phyloP scores from a whole-genome alignment of 768 basidiomycete species.

The Lactarius hatsudake region DNA sequence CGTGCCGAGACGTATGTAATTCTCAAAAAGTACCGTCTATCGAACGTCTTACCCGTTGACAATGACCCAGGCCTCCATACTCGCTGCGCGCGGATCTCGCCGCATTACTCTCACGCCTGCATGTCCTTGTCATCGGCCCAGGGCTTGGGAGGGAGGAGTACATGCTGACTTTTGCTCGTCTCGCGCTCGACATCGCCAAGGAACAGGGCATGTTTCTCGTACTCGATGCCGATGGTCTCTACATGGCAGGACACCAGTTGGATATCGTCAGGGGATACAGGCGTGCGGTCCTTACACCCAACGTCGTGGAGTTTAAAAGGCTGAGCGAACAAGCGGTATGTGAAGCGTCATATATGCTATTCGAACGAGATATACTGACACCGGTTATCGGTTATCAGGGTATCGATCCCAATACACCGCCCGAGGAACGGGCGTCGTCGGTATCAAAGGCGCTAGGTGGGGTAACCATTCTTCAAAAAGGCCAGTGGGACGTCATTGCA shows the following conservation, averaged over 20 bases:
- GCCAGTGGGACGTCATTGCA: conserved; percentile 76
- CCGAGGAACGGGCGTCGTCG: conserved; percentile 56
- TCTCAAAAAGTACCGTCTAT: background rate
- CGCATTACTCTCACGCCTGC: conserved; percentile 77
- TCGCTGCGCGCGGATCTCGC: conserved; percentile 52
- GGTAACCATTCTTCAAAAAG: conserved; percentile 89
- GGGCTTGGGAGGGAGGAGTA: conserved; percentile 88
- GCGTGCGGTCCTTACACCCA: conserved; percentile 88
- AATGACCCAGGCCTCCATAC: conserved; percentile 43
- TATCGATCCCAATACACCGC: conserved; percentile 51
- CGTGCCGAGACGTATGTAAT: conserved; percentile 57
- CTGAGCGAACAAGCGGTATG: conserved; percentile 70
- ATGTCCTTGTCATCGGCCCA: conserved; percentile 91
- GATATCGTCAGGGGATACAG: conserved; percentile 79
- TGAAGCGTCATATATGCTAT: conserved; percentile 7
- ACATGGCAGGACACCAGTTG: conserved; percentile 73
- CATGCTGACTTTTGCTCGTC: conserved; percentile 81
- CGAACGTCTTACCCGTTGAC: conserved; percentile 1
- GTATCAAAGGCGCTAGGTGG: conserved; percentile 80
- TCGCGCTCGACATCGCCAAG: conserved; percentile 72
- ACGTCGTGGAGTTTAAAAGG: conserved; percentile 88
- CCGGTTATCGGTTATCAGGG: conserved; percentile 32
- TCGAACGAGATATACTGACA: background rate
- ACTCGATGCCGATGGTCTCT: conserved; percentile 91
- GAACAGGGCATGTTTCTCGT: conserved; percentile 80